Evolutionary conservation across 2,329 filamentous ascomycete genomes (phyloP).

Genomic region (Zalaria obscura): DNA sequence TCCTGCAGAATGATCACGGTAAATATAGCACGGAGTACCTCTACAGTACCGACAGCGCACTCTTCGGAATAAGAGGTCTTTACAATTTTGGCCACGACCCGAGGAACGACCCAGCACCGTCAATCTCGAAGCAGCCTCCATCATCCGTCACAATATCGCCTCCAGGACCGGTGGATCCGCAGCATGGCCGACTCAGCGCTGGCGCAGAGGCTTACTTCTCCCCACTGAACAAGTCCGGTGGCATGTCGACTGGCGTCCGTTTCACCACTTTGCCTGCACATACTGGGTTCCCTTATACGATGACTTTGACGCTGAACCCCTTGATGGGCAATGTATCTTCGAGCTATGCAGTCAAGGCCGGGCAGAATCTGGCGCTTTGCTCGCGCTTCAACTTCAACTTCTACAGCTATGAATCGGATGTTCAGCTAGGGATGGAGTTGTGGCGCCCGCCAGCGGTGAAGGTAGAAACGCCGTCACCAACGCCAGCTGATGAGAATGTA

Average conservation of each 20-base stretch:
- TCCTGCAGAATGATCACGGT: conserved; percentile 70
- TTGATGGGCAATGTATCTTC: conserved; percentile 87
- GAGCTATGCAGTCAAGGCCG: conserved; percentile 82
- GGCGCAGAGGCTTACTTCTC: conserved; percentile 95
- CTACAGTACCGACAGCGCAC: conserved; percentile 79
- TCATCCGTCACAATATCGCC: conserved; percentile 13
- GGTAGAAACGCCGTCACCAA: neutral
- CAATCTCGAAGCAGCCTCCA: conserved; percentile 10
- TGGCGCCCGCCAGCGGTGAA: conserved; percentile 49
- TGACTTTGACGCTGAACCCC: conserved; percentile 85
- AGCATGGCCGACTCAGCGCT: conserved; percentile 73
- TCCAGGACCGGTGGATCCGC: conserved; percentile 32
- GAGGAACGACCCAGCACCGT: conserved; percentile 12
- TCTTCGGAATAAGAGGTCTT: conserved; percentile 74
- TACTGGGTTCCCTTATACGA: conserved; percentile 78
- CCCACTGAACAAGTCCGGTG: conserved; percentile 82
- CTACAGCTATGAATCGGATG: conserved; percentile 92
- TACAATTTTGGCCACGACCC: conserved; percentile 86
- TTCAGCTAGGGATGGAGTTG: conserved; percentile 82
- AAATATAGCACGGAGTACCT: conserved; percentile 83
- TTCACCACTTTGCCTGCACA: conserved; percentile 77
- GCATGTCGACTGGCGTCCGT: conserved; percentile 73
- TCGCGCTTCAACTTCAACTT: conserved; percentile 95
- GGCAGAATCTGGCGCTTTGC: conserved; percentile 67
- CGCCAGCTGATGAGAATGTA: conserved; percentile 6